Evolutionary conservation across 305 asterid species (phyloP), one percentile per base, ranked within the genome.

Genomic region (Fraxinus greggii): DNA sequence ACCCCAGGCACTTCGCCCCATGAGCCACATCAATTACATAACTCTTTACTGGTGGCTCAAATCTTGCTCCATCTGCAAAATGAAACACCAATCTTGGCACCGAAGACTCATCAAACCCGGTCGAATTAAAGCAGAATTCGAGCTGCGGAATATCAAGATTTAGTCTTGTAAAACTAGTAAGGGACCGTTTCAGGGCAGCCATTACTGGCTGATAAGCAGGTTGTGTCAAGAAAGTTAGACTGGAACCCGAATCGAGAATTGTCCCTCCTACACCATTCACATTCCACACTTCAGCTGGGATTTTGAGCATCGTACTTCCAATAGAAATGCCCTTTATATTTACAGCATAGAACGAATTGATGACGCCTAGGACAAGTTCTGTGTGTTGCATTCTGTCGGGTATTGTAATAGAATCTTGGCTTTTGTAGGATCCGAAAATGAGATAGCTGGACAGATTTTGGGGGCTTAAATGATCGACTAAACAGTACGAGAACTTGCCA

Each of bases 401-500:
- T 0, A 72, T 65, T 78, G 75, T 74, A 0, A 15, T 48, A 2
- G 51, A 19, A 56, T n/a, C 61, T 3, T 78, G 51, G 56, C 28
- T 12, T 8, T 79, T 3, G 82, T 84, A 82, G 6, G 90, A 78
- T 3, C 92, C 92, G 75, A 91, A 91, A 2, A 81, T 35, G 54
- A 91, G 92, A 45, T 87, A 89, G 31, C 92, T 91, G 7, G 93
- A 81, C 9, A 77, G 2, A 72, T 90, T 91, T 73, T 76, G 76
- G 19, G 86, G 86, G 79, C 92, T 84, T 9, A 91, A 78, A 82
- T 91, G 95, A 31, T 91, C 95, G 1, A 90, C 92, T 5, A 91
- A 88, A 84, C 95, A 91, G 31, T 91, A 91, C 0, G 95, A 90
- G 84, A 91, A 91, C 51, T 88, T 89, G 23, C 90, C 92, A 21